These are phyloP conservation scores for Xylariaceae sp. DNA, from an alignment of 2,329 filamentous ascomycete species.

Conservation along the genomic window DNA sequence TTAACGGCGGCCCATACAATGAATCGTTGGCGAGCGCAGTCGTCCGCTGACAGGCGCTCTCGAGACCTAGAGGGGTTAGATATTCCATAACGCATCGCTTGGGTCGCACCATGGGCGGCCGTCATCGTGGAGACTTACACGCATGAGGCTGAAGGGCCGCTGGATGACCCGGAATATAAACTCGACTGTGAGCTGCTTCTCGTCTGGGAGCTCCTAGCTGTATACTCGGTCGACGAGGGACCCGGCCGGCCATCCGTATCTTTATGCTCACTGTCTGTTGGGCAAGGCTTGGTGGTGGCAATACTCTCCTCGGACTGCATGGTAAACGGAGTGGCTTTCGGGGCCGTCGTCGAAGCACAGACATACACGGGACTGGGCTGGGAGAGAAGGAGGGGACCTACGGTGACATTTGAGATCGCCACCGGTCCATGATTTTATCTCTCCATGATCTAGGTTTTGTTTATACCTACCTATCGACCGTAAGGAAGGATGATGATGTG, in stretches of 20 bases:
- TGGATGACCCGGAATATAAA: slow-evolving; percentile 20
- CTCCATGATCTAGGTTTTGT: too few relatives aligned
- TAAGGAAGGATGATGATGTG: slow-evolving; percentile 27
- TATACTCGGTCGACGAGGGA: slow-evolving; percentile 17
- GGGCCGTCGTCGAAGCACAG: slow-evolving; percentile 13
- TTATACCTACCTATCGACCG: slow-evolving; percentile 17
- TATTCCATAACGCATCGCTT: too few relatives aligned
- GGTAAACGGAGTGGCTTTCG: slow-evolving; percentile 14
- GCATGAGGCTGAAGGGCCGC: slow-evolving; percentile 24
- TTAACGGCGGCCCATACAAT: slow-evolving; percentile 53
- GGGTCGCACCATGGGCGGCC: neutral
- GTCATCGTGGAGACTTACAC: too few relatives aligned
- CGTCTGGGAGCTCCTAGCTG: slow-evolving; percentile 14
- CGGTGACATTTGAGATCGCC: slow-evolving; percentile 25
- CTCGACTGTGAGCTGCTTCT: slow-evolving; percentile 26
- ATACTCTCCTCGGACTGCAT: slow-evolving; percentile 26
- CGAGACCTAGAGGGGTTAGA: slow-evolving; percentile 36
- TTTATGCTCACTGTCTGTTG: slow-evolving; percentile 20
- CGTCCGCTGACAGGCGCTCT: slow-evolving; percentile 38
- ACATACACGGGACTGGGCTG: slow-evolving; percentile 13
- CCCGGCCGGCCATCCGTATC: slow-evolving; percentile 23
- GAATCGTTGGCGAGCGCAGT: slow-evolving; percentile 49
- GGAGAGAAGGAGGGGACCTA: slow-evolving; percentile 22
- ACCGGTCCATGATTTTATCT: slow-evolving; percentile 30
- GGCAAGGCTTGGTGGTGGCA: slow-evolving; percentile 20